Conservation (phyloP, 2,329 filamentous ascomycete species). For the Exophiala sideris region DNA sequence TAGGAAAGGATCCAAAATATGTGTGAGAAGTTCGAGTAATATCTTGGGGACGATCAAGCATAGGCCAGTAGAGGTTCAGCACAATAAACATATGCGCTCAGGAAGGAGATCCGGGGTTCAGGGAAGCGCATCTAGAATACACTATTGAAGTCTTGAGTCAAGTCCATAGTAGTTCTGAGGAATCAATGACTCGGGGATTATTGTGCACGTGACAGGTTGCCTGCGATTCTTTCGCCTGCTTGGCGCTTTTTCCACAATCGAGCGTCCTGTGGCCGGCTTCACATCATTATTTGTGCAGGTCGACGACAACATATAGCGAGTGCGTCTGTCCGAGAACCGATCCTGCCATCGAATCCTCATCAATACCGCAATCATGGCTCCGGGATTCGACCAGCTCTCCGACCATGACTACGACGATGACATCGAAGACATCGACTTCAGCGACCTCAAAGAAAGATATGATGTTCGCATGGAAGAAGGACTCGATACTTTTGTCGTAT, state of each 20-base stretch:
- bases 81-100: too few relatives aligned
- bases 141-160: too few relatives aligned
- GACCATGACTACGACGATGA: conserved; percentile 90
- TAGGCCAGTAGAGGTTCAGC: too few relatives aligned
- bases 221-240: neutral
- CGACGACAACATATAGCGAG: neutral
- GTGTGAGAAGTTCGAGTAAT: too few relatives aligned
- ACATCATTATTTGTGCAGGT: neutral
- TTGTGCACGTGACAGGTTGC: too few relatives aligned
- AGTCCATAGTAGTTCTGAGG: too few relatives aligned
- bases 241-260: conserved; percentile 7
- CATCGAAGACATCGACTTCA: conserved; percentile 91
- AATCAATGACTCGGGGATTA: too few relatives aligned
- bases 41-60: too few relatives aligned
- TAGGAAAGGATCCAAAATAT: too few relatives aligned
- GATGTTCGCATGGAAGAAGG: conserved; percentile 95
- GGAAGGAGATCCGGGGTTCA: too few relatives aligned
- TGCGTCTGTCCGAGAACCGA: neutral
- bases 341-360: neutral
- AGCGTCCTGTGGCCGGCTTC: neutral
- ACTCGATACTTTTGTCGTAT: conserved; percentile 80
- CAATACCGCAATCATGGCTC: conserved; percentile 68
- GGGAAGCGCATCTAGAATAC: too few relatives aligned
- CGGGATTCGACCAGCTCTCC: conserved; percentile 86
- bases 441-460: conserved; percentile 86